Evolutionary conservation across 495 filamentous ascomycete genomes (phyloP).

Genomic region (Xylaria intraflava): DNA sequence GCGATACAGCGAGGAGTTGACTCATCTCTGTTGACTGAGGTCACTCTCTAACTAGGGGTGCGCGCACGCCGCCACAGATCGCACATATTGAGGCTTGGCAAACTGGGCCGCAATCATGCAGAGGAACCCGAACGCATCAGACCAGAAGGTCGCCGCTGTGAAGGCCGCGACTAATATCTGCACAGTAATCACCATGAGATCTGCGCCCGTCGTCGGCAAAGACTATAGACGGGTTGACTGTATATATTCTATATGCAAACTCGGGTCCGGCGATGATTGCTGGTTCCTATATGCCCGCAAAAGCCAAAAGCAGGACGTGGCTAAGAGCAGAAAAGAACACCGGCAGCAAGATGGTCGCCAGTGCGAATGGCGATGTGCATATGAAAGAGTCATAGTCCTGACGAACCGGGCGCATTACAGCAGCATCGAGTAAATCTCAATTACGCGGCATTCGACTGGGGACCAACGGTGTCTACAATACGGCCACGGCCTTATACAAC

Average conservation of each 20-base stretch:
- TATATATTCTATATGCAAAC: too few relatives aligned
- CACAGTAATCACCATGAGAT: slow-evolving; percentile 85
- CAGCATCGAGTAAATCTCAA: slow-evolving; percentile 70
- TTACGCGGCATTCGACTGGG: slow-evolving; percentile 79
- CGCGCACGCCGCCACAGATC: slow-evolving; percentile 38
- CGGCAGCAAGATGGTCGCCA: slow-evolving; percentile 56
- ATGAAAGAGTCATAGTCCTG: slow-evolving; percentile 49
- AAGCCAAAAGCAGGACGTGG: slow-evolving; percentile 74
- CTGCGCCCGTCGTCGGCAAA: slow-evolving; percentile 91
- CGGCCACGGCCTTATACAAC: slow-evolving; percentile 73
- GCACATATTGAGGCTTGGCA: slow-evolving; percentile 70
- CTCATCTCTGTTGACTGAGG: slow-evolving; percentile 59
- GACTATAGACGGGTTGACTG: slow-evolving; percentile 88
- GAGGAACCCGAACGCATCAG: slow-evolving; percentile 74
- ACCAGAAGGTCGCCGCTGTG: slow-evolving; percentile 68
- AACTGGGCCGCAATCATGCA: slow-evolving; percentile 69
- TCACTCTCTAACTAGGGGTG: slow-evolving; percentile 18
- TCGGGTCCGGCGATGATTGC: slow-evolving; percentile 74
- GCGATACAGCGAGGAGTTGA: too few relatives aligned
- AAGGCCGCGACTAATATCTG: slow-evolving; percentile 87
- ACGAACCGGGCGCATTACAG: slow-evolving; percentile 75
- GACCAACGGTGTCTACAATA: slow-evolving; percentile 85
- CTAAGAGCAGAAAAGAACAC: slow-evolving; percentile 67
- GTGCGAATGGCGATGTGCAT: slow-evolving; percentile 43
- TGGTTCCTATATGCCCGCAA: slow-evolving; percentile 84